Conservation (phyloP, 495 filamentous ascomycete genomes). For the Xylaria venustula region DNA sequence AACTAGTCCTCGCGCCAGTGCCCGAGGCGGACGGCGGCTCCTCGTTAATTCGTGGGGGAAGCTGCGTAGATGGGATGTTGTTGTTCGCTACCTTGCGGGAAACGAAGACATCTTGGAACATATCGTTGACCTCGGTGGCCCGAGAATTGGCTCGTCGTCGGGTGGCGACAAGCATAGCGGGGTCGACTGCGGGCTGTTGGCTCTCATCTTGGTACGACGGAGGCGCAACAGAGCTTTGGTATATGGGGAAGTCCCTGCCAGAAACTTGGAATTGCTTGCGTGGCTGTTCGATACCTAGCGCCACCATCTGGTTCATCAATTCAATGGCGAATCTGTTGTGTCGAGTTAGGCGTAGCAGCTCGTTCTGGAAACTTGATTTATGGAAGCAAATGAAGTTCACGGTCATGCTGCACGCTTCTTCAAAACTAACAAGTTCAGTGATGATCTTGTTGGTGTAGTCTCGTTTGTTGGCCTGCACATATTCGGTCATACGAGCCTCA, state of each 20-base stretch:
- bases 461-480: slow-evolving; percentile 81
- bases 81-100: slow-evolving; percentile 17
- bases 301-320: slow-evolving; percentile 79
- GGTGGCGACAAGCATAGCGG: slow-evolving; percentile 22
- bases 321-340: slow-evolving; percentile 96
- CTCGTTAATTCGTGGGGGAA: slow-evolving; percentile 25
- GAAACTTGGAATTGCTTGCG: slow-evolving; percentile 71
- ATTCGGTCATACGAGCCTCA: slow-evolving; percentile 78
- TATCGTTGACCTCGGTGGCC: slow-evolving; percentile 17
- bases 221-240: slow-evolving; percentile 38
- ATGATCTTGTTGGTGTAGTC: slow-evolving; percentile 90
- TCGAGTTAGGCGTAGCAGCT: slow-evolving; percentile 81
- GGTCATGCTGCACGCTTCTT: slow-evolving; percentile 63
- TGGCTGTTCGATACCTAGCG: slow-evolving; percentile 87
- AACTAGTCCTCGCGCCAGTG: slow-evolving; percentile 9
- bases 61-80: slow-evolving; percentile 17
- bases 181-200: slow-evolving; percentile 17
- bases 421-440: slow-evolving; percentile 73
- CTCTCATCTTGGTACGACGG: slow-evolving; percentile 27
- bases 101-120: slow-evolving; percentile 31
- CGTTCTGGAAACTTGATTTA: slow-evolving; percentile 90
- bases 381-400: slow-evolving; percentile 98
- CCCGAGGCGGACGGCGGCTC: slow-evolving; percentile 14
- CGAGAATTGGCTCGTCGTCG: slow-evolving; percentile 28
- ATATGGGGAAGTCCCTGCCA: slow-evolving; percentile 48